phyloP scores from a whole-genome alignment of 331 rosid species.

The Erythrophleum ivorense region DNA sequence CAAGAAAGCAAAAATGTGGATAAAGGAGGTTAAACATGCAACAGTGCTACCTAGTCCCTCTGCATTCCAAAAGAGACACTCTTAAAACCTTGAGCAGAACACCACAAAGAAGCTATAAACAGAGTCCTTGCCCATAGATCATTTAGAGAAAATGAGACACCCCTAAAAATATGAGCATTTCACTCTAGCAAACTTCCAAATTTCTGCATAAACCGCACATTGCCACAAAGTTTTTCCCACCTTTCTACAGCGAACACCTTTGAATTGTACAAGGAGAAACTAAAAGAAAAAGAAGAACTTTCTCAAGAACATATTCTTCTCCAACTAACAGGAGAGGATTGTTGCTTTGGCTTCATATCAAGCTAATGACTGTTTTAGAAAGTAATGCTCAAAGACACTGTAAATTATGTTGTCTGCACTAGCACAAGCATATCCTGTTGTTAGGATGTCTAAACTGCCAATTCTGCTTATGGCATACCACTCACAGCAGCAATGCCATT shows the following conservation, averaged over 20 bases:
- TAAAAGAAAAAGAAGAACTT: background rate
- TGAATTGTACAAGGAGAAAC: background rate
- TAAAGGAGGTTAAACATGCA: background rate
- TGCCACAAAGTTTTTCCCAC: no score
- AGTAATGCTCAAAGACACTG: background rate
- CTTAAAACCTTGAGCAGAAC: background rate
- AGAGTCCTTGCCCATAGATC: background rate
- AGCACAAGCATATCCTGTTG: background rate
- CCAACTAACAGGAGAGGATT: background rate
- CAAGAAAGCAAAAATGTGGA: background rate
- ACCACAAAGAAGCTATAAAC: background rate
- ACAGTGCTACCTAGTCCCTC: background rate
- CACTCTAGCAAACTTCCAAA: no score
- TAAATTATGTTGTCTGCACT: background rate
- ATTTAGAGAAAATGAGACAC: background rate
- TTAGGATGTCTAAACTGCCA: background rate
- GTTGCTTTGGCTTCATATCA: background rate
- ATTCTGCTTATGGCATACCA: background rate
- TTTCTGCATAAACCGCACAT: no score
- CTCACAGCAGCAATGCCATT: background rate
- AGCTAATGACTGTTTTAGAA: background rate
- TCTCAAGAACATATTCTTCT: conserved; percentile 9
- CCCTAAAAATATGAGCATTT: background rate
- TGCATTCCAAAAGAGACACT: background rate
- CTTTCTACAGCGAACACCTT: no score